These are phyloP conservation scores for Balakata baccata DNA, from an alignment of 345 rosid species.

Conservation along the genomic window DNA sequence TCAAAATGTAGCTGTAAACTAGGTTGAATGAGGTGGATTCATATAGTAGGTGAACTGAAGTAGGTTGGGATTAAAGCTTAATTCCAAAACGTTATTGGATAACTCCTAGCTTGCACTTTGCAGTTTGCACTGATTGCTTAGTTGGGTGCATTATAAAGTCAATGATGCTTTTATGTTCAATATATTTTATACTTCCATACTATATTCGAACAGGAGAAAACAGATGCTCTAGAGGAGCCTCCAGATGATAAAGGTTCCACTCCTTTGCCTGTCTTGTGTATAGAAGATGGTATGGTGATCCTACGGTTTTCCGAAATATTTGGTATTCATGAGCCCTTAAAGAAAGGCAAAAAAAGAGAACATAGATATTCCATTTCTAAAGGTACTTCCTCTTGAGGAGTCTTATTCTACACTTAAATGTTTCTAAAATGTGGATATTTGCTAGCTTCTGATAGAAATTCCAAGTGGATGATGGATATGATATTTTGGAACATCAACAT, in stretches of 20 bases:
- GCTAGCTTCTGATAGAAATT: conserved; percentile 5
- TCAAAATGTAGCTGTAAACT: not conserved
- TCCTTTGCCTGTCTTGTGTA: conserved; percentile 73
- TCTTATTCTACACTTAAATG: not conserved
- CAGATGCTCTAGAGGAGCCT: conserved; percentile 40
- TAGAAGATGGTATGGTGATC: conserved; percentile 82
- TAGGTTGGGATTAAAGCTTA: not conserved
- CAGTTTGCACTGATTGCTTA: not conserved
- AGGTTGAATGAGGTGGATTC: not conserved
- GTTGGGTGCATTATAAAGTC: not conserved
- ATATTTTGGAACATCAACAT: not conserved
- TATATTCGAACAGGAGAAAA: conserved; percentile 14
- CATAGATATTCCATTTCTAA: conserved; percentile 46
- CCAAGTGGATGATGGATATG: not conserved
- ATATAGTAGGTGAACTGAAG: not conserved
- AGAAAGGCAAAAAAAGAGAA: conserved; percentile 62
- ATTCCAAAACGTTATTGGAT: not conserved
- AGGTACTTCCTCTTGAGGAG: conserved; percentile 46
- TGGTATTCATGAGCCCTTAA: conserved; percentile 74
- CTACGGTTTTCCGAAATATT: conserved; percentile 91
- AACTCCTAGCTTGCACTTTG: not conserved
- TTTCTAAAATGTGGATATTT: not conserved
- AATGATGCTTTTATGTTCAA: not conserved
- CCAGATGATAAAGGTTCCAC: conserved; percentile 45
- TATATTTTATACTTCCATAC: not conserved